Evolutionary conservation across 495 filamentous ascomycete species (phyloP).

Genomic region (Recurvomyces mirabilis): DNA sequence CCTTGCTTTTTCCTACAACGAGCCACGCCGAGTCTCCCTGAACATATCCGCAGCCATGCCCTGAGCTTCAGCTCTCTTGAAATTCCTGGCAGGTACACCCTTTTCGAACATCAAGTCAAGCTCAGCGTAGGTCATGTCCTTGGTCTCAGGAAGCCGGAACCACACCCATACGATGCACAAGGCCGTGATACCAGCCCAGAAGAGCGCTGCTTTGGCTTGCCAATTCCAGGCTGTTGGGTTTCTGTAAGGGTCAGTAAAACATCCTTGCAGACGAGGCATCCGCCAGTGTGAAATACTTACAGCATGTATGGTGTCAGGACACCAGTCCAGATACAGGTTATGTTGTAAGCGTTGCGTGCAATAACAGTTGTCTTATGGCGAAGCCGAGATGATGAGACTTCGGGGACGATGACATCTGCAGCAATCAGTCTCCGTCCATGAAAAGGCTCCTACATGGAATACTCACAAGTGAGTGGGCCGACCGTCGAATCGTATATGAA

Average conservation of each 20-base stretch:
- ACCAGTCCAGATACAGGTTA: slow-evolving; percentile 56
- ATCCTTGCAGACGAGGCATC: neutral
- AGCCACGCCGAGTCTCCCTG: too few relatives aligned
- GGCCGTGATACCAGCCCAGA: slow-evolving; percentile 26
- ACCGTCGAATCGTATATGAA: slow-evolving; percentile 66
- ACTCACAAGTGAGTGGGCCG: slow-evolving; percentile 45
- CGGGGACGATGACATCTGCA: slow-evolving; percentile 56
- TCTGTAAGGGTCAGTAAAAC: too few relatives aligned
- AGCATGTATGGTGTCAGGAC: slow-evolving; percentile 68
- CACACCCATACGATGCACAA: slow-evolving; percentile 20
- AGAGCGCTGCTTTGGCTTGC: slow-evolving; percentile 32
- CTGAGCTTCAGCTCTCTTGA: too few relatives aligned
- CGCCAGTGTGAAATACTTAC: too few relatives aligned
- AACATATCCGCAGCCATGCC: too few relatives aligned
- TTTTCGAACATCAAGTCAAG: slow-evolving; percentile 49
- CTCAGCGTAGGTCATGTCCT: slow-evolving; percentile 38
- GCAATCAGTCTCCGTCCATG: slow-evolving; percentile 27
- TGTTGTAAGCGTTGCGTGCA: slow-evolving; percentile 60
- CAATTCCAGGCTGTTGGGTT: slow-evolving; percentile 66
- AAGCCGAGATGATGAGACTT: slow-evolving; percentile 60
- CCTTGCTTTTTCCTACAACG: too few relatives aligned
- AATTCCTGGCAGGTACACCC: slow-evolving; percentile 37
- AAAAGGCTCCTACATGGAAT: slow-evolving; percentile 34
- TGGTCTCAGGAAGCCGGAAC: slow-evolving; percentile 25
- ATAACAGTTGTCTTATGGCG: slow-evolving; percentile 69